phyloP scores from a whole-genome alignment of 1,284 basidiomycete genomes.

The Irpex rosettiformis region DNA sequence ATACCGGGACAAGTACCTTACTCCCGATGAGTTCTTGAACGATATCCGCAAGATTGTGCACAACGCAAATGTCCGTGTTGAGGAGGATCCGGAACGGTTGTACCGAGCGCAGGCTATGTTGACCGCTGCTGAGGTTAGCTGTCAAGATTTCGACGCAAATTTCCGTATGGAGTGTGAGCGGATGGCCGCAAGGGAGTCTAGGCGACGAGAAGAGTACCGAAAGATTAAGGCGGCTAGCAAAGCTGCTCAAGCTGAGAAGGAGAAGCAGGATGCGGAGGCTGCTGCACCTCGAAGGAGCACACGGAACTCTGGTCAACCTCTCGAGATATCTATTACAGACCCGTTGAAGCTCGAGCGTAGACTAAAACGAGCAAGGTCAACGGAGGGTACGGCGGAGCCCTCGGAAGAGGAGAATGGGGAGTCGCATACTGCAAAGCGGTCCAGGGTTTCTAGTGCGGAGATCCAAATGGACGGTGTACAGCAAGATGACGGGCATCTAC shows the following conservation, averaged over 20 bases:
- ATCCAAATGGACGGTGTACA: constrained; percentile 31
- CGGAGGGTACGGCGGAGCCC: constrained; percentile 50
- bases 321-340: constrained; percentile 69
- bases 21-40: constrained; percentile 83
- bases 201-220: constrained; percentile 59
- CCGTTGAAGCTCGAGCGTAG: constrained; percentile 67
- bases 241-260: constrained; percentile 31
- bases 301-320: constrained; percentile 66
- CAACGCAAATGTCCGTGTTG: constrained; percentile 69
- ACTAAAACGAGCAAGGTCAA: constrained; percentile 66
- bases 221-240: constrained; percentile 50
- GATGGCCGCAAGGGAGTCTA: constrained; percentile 80
- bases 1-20: constrained; percentile 86
- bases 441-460: constrained; percentile 42
- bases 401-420: constrained; percentile 49
- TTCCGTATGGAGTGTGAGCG: constrained; percentile 85
- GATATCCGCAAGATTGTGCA: constrained; percentile 89
- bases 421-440: constrained; percentile 51
- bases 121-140: constrained; percentile 82
- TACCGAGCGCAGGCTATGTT: constrained; percentile 89
- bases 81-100: constrained; percentile 75
- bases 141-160: constrained; percentile 85
- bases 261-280: constrained; percentile 22
- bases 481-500: constrained; percentile 43
- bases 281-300: constrained; percentile 57